Percentiles rank a stretch among this genome's conserved stretches.
Evolutionary conservation across 2,329 filamentous ascomycete species (phyloP).

Genomic region (Ceratocystis lukuohia): DNA sequence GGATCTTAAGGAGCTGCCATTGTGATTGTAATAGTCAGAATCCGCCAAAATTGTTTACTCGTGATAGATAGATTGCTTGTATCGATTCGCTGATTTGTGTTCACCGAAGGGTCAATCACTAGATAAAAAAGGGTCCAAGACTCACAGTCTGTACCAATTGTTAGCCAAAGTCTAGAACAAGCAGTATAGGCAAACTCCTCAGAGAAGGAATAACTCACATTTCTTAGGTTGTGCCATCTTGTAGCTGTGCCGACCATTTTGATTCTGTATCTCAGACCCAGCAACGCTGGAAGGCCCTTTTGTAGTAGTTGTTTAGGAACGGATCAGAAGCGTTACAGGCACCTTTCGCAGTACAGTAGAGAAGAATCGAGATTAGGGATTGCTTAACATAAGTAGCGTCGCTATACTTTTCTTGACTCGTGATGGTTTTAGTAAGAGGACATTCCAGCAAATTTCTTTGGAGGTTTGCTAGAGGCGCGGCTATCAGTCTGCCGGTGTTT

Average conservation of each 20-base stretch:
- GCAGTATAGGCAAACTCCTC: neutral
- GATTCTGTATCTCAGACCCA: constrained; percentile 11
- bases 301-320: neutral
- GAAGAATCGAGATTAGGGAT: neutral
- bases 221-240: constrained; percentile 57
- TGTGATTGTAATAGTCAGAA: constrained; percentile 19
- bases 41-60: neutral
- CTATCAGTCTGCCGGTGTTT: neutral
- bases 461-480: constrained; percentile 8
- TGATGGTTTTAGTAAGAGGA: neutral
- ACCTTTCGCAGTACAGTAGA: neutral
- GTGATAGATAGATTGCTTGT: neutral
- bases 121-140: neutral
- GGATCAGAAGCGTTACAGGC: neutral
- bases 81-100: neutral
- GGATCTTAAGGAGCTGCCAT: constrained; percentile 55
- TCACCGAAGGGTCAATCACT: no score
- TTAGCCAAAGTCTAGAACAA: neutral
- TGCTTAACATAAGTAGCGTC: neutral
- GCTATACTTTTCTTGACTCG: neutral
- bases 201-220: constrained; percentile 36
- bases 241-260: constrained; percentile 33
- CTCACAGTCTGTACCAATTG: neutral
- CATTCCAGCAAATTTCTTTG: constrained; percentile 15
- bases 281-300: neutral